phyloP scores from a whole-genome alignment of 208 protist genomes.

The Naegleria fowleri region DNA sequence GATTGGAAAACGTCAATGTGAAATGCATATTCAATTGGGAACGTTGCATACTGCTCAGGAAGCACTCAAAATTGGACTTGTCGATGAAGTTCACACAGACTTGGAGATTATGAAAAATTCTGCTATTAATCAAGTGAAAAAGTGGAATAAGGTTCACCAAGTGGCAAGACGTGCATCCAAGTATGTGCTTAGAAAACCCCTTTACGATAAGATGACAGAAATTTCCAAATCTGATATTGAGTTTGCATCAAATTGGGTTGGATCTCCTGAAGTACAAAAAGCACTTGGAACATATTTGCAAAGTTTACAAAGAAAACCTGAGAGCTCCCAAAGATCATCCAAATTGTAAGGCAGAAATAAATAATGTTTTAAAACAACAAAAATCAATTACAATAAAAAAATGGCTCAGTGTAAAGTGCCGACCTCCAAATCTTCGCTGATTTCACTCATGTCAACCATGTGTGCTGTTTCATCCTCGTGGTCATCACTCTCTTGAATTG shows the following conservation, averaged over 20 bases:
- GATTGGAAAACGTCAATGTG: not conserved
- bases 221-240: not conserved
- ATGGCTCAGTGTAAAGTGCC: not conserved
- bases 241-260: not conserved
- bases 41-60: not conserved
- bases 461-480: not conserved
- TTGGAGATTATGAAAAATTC: not conserved
- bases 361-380: too few species aligned
- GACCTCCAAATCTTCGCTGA: not conserved
- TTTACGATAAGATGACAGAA: not conserved
- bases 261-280: not conserved
- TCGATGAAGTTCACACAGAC: not conserved
- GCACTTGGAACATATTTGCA: not conserved
- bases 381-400: too few species aligned
- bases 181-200: not conserved
- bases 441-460: not conserved
- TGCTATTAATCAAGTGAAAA: not conserved
- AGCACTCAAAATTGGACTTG: not conserved
- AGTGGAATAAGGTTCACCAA: not conserved
- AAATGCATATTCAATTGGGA: not conserved
- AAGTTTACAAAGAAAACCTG: not conserved
- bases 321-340: not conserved
- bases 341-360: not conserved
- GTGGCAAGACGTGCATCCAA: not conserved
- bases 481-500: not conserved